Evolutionary conservation across 139 green algal genomes (phyloP), one percentile per base, ranked within the genome.

Genomic region (Chlamydomonas sphaeroides): DNA sequence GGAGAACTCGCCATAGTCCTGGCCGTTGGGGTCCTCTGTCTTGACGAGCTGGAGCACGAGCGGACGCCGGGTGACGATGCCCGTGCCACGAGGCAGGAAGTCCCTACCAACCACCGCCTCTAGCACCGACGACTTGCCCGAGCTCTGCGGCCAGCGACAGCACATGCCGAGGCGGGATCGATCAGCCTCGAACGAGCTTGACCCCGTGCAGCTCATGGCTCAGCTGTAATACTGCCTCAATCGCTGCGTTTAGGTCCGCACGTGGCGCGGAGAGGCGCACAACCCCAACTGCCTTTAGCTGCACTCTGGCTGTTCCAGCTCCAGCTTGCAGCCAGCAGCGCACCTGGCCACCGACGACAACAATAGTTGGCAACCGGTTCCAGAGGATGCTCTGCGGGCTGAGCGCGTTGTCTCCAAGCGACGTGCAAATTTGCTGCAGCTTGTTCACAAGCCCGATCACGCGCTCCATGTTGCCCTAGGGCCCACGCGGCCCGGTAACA

Each of bases 51-150:
- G 87, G 65, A 99, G 92, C 75, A 98, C 92, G 69, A 99, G 84
- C 7, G 97, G 97, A 25, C 96, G 87, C 48, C 93, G 83, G 0
- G 97, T 99, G 41, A 98, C 96, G 82, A 99, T 99, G 83, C 96
- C 96, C 26, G 93, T 96, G 28, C 94, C 95, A 68, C 97, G 93
- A 0, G 97, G 97, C 78, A 99, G 85, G 80, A 99, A 99, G 67
- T 98, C 96, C 14, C 92, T 91, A 25, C 96, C 96, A 30, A 99
- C 96, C 17, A 99, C 95, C 41, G 95, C 95, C 87, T 99, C 96
- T 49, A 99, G 90, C 86, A 99, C 96, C 0, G 92, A 97, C 57
- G 90, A 96, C 88, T 99, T 99, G 61, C 96, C 96, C 25, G 94
- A 98, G 68, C 91, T 97, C 93, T 99, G 94, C 48, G 21, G 3